Evolutionary conservation across 1,139 yeast genomes (phyloP), one percentile per base, ranked within the genome.

Genomic region (Pichia sp.): DNA sequence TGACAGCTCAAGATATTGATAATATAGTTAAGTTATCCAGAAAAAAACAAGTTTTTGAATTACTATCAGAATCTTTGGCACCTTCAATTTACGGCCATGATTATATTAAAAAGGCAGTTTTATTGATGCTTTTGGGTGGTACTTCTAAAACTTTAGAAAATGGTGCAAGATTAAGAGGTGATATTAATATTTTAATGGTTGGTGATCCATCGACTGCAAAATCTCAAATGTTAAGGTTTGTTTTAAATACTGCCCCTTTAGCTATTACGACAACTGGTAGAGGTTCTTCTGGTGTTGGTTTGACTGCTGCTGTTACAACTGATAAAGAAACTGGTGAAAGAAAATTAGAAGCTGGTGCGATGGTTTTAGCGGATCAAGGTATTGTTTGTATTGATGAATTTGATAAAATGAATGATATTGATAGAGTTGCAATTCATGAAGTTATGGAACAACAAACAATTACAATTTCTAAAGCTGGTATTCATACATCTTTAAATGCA

Each of bases 371-470:
- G 13, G 99, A 93, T 70, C 77, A 98, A 61, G 99, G 99, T 59
- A 79, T 95, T 56, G 98, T 93, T 45, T 93, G 99, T 79, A 95
- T 93, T 66, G 99, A 93, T 76, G 99, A 93, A 74, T 93, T 93
- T 66, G 99, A 93, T 73, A 93, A 93, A 70, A 93, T 93, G 99
- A 84, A 89, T 56, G 99, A 95, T 68, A 80, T 84, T 33, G 99
- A 93, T 72, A 80, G 99, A 69, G 99, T 93, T 50, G 98, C 99
- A 1, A 93, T 93, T 64, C 99, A 93, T 71, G 99, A 93, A 78
- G 99, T 93, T 49, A 95, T 93, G 99, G 99, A 93, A 73, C 99
- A 93, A 72, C 99, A 95, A 69, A 93, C 99, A 0, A 97, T 93
- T 33, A 93, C 99, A 1, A 91, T 93, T 67, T 96, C 99, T 48